Evolutionary conservation across 148 eudicot species (phyloP).

Genomic region (Salicornia ramosissima): DNA sequence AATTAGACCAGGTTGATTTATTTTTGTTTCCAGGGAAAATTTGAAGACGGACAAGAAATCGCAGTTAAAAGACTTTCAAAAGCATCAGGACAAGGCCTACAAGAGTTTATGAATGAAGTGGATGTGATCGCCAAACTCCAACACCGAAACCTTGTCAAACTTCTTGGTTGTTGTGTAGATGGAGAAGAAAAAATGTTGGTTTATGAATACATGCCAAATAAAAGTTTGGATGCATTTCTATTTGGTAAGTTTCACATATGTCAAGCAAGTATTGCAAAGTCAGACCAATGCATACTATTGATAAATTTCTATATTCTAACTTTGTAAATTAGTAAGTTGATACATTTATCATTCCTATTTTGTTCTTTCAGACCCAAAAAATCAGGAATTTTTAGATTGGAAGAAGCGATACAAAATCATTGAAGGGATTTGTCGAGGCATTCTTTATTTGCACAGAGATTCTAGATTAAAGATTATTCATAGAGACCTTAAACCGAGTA

Average conservation of each 20-base stretch:
- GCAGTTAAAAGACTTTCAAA: constrained; percentile 11
- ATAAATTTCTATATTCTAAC: neutral
- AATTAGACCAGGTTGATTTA: too few species aligned
- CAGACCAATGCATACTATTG: neutral
- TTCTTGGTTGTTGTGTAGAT: too few species aligned
- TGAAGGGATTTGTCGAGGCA: too few species aligned
- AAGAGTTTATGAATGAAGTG: constrained; percentile 11
- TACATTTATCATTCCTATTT: neutral
- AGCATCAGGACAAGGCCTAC: constrained; percentile 9
- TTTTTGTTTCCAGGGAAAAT: neutral
- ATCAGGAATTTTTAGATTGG: neutral
- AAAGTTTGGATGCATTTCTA: constrained; percentile 9
- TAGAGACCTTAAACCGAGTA: constrained; percentile 11
- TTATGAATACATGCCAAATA: too few species aligned
- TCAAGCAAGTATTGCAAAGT: too few species aligned
- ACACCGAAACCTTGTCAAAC: constrained; percentile 9
- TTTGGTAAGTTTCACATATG: neutral
- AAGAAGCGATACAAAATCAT: constrained; percentile 3
- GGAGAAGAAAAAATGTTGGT: too few species aligned
- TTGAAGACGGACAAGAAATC: constrained; percentile 9
- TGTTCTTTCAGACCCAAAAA: neutral
- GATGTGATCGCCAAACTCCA: constrained; percentile 12
- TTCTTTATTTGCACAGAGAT: too few species aligned
- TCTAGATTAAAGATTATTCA: too few species aligned
- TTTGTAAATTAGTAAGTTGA: neutral